A percentile compares a stretch with the other conserved stretches of the same genome.
phyloP scores from a whole-genome alignment of 2,329 filamentous ascomycete species.

The Sclerotinia nivalis region DNA sequence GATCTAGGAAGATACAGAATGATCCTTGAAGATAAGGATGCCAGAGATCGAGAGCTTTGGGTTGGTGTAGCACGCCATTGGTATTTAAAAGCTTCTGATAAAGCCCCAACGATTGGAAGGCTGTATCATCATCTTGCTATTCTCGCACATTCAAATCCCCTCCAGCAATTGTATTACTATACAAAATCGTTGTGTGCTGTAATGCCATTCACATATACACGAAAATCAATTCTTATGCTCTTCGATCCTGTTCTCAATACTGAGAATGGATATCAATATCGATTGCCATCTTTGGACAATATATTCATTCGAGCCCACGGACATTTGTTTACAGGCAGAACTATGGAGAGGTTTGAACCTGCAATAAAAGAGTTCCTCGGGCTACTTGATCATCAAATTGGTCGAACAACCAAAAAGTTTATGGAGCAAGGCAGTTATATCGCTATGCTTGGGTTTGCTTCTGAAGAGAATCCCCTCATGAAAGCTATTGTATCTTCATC shows the following conservation, averaged over 20 bases:
- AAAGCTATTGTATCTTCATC: too few species aligned
- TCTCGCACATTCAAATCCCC: slow-evolving; percentile 65
- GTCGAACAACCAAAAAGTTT: slow-evolving; percentile 47
- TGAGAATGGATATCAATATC: slow-evolving; percentile 42
- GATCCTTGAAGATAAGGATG: slow-evolving; percentile 85
- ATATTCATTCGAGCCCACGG: slow-evolving; percentile 65
- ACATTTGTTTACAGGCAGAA: slow-evolving; percentile 59
- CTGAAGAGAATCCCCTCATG: slow-evolving; percentile 37
- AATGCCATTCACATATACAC: slow-evolving; percentile 59
- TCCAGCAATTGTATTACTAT: slow-evolving; percentile 74
- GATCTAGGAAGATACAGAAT: slow-evolving; percentile 82
- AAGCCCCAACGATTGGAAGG: slow-evolving; percentile 71
- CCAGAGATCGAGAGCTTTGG: slow-evolving; percentile 74
- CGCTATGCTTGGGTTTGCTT: slow-evolving; percentile 38
- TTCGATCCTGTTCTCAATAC: slow-evolving; percentile 59
- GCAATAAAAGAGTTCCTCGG: slow-evolving; percentile 52
- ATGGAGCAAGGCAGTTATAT: slow-evolving; percentile 55
- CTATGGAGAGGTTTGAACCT: slow-evolving; percentile 48
- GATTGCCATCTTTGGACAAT: slow-evolving; percentile 53
- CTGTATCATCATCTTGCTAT: slow-evolving; percentile 90
- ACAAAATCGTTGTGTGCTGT: slow-evolving; percentile 66
- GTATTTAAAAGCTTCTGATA: slow-evolving; percentile 69
- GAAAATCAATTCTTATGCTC: slow-evolving; percentile 68
- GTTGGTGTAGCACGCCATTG: slow-evolving; percentile 75
- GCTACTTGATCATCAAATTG: slow-evolving; percentile 59